Evolutionary conservation across 2,329 filamentous ascomycete species (phyloP).

Genomic region (Fusarium agapanthi): DNA sequence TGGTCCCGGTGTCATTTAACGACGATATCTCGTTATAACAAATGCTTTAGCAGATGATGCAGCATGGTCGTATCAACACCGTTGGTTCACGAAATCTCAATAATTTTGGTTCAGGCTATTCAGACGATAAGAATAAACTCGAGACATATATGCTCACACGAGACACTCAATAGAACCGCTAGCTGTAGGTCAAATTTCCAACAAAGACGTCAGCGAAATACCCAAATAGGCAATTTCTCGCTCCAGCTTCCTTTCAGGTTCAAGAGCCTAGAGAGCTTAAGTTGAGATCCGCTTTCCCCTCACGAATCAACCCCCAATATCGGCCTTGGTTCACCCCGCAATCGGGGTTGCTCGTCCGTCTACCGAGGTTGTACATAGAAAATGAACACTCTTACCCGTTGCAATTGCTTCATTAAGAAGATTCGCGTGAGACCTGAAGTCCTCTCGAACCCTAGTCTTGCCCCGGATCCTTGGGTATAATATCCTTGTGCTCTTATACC

Average conservation of each 20-base stretch:
- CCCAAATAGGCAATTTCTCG: constrained; percentile 27
- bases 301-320: constrained; percentile 30
- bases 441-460: constrained; percentile 2
- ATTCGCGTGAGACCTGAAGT: background rate
- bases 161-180: background rate
- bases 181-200: background rate
- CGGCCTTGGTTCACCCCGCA: constrained; percentile 30
- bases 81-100: background rate
- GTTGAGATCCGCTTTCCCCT: constrained; percentile 34
- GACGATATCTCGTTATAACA: background rate
- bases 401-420: constrained; percentile 9
- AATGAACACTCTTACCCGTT: constrained; percentile 21
- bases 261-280: background rate
- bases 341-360: constrained; percentile 28
- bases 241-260: constrained; percentile 20
- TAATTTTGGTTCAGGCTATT: background rate
- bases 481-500: background rate
- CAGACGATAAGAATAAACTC: background rate
- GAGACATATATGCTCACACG: background rate
- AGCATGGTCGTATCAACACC: background rate
- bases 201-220: constrained; percentile 6
- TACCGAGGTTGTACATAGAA: constrained; percentile 34
- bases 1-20: background rate
- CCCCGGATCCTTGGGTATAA: background rate
- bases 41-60: background rate